Base-by-base conservation (phyloP, 371 early-diverging fungal species). In the Blastocladiella emersonii region DNA sequence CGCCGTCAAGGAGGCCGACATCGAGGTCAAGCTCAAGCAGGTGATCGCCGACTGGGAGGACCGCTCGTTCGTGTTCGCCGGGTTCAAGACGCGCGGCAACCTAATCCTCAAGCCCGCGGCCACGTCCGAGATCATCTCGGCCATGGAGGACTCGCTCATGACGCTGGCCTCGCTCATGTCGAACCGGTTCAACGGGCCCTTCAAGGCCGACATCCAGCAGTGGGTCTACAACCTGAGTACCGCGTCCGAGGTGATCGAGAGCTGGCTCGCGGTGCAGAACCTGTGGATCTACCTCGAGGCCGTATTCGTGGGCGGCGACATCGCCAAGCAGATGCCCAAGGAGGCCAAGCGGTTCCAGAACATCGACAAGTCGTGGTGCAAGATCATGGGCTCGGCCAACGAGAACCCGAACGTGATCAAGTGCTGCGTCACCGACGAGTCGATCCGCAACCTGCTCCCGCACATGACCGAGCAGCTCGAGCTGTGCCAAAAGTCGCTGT, bases 251-350 rank as follows among this genome's bases (percentile, higher is more conserved):
- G 80, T 81, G 34, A 79, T 83, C 44, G 83, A 83, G 64, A 80
- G 76, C 64, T 83, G 83, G 83, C 70, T 83, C 21, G 75, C 75
- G 8, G 81, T 83, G 44, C 81, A 81, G 61, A 83, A 81, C 62
- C 64, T 83, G 67, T 83, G 83, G 83, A 83, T 83, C 64, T 83
- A 83, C 62, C 67, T 83, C 17, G 83, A 83, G 65, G 83, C 83
- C 49, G 83, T 83, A 27, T 83, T 83, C 63, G 83, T 81, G 23
- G 83, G 83, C 41, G 83, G 83, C 57, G 83, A 83, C 68, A 83
- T 83, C 62, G 83, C 83, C 49, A 83, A 83, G 68, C 83, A 83
- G 65, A 80, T 83, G 81, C 83, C 83, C 17, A 80, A 80, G 65
- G 83, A 83, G 65, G 81, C 83, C 25, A 83, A 83, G 70, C 71